Percentiles rank a stretch among this genome's conserved stretches.
Evolutionary conservation across 164 flowering plant species (phyloP).

Genomic region (Sextonia rubra): DNA sequence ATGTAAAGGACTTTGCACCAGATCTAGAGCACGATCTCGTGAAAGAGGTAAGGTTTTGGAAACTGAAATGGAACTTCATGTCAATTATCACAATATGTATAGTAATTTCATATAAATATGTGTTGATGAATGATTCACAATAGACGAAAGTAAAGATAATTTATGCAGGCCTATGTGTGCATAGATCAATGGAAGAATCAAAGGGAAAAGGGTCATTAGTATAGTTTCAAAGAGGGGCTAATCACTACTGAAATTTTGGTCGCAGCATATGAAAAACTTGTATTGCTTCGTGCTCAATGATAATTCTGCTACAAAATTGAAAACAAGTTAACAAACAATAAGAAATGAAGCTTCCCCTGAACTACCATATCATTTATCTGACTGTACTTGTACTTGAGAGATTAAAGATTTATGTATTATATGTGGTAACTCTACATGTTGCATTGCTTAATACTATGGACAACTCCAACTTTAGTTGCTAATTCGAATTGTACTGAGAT

Average conservation of each 20-base stretch:
- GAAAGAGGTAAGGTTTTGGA: slow-evolving; percentile 54
- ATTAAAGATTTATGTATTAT: no score
- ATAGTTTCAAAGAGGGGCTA: not conserved
- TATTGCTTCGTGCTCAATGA: no score
- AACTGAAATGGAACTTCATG: slow-evolving; percentile 1
- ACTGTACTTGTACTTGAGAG: no score
- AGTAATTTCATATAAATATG: not conserved
- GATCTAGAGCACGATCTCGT: slow-evolving; percentile 65
- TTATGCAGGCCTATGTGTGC: no score
- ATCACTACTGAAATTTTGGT: not conserved
- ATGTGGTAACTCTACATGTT: not conserved
- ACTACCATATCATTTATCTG: no score
- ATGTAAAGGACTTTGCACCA: slow-evolving; percentile 48
- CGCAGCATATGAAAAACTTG: no score
- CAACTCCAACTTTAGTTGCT: not conserved
- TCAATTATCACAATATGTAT: not conserved
- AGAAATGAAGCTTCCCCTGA: no score
- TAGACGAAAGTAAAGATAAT: no score
- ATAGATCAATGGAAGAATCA: no score
- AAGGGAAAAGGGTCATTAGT: not conserved
- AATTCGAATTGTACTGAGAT: not conserved
- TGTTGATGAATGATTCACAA: no score
- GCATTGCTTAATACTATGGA: not conserved
- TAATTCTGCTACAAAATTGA: no score
- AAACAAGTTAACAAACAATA: no score